Percentiles rank a stretch among this genome's conserved stretches.
Conservation (phyloP, 768 basidiomycete species). For the Auriscalpium orientale region DNA sequence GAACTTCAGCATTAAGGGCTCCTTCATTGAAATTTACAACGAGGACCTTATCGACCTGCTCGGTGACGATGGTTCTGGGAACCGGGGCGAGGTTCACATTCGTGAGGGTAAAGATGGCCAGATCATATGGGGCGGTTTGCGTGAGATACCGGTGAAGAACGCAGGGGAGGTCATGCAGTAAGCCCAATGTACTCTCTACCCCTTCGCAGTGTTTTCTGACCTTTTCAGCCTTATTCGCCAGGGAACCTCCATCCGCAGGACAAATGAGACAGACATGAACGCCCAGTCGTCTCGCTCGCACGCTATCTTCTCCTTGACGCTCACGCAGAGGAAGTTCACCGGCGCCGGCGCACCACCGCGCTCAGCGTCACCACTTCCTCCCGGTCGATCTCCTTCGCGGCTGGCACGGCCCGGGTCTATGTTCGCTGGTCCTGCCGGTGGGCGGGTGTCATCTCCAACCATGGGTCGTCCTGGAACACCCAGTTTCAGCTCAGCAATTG, state of each 20-base stretch:
- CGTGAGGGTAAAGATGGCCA: slow-evolving; percentile 95
- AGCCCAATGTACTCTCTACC: slow-evolving; percentile 26
- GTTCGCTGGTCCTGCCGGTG: slow-evolving; percentile 38
- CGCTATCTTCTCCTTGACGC: slow-evolving; percentile 95
- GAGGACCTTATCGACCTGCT: slow-evolving; percentile 97
- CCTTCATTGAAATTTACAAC: slow-evolving; percentile 97
- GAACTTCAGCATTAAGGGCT: slow-evolving; percentile 78
- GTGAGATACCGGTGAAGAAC: slow-evolving; percentile 84
- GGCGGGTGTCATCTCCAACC: slow-evolving; percentile 68
- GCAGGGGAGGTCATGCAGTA: slow-evolving; percentile 88
- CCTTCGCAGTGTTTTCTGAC: slow-evolving; percentile 8
- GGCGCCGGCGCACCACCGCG: slow-evolving; percentile 66
- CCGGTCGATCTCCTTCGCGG: slow-evolving; percentile 69
- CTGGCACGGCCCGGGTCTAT: slow-evolving; percentile 79
- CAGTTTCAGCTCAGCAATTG: slow-evolving; percentile 70
- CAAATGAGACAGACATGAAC: slow-evolving; percentile 98
- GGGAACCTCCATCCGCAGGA: slow-evolving; percentile 85
- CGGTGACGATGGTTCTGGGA: slow-evolving; percentile 63
- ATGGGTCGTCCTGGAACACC: slow-evolving; percentile 74
- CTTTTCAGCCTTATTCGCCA: slow-evolving; percentile 68
- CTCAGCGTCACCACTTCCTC: slow-evolving; percentile 70
- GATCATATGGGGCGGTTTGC: slow-evolving; percentile 94
- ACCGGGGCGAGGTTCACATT: slow-evolving; percentile 83
- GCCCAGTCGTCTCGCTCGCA: slow-evolving; percentile 96
- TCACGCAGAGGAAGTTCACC: slow-evolving; percentile 82